Evolutionary conservation across 179 eudicot genomes (phyloP).

Genomic region (Corrigiola litoralis): DNA sequence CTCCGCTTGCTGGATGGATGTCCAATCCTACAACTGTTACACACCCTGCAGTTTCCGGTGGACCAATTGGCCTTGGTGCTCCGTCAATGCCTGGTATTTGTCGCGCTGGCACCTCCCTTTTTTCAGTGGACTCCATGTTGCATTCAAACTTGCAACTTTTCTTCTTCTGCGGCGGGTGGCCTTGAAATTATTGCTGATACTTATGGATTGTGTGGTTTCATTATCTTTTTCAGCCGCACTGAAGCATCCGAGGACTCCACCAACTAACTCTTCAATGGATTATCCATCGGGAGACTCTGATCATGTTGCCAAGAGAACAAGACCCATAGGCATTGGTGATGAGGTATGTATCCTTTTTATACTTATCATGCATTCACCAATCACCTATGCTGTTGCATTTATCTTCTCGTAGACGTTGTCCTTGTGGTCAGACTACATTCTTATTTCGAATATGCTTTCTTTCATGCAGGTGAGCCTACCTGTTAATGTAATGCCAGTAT

Average conservation of each 20-base stretch:
- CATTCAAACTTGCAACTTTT: background rate
- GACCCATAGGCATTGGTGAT: constrained; percentile 63
- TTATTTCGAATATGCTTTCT: background rate
- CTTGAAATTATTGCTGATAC: background rate
- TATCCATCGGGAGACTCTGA: constrained; percentile 79
- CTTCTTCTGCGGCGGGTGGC: no score
- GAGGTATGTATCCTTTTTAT: constrained; percentile 44
- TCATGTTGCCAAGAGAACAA: constrained; percentile 70
- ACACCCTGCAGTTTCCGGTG: constrained; percentile 83
- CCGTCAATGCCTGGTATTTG: constrained; percentile 68
- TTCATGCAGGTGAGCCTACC: constrained; percentile 55
- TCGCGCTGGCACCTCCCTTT: background rate
- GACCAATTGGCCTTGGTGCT: constrained; percentile 73
- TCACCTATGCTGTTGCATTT: background rate
- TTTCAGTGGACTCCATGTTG: background rate
- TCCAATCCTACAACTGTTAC: constrained; percentile 58
- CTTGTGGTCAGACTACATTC: background rate
- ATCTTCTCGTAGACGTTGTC: background rate
- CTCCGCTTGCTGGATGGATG: constrained; percentile 96
- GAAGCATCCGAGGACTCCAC: constrained; percentile 92
- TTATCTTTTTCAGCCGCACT: constrained; percentile 48
- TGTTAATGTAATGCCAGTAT: constrained; percentile 61
- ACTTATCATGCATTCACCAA: background rate
- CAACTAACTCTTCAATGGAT: constrained; percentile 70
- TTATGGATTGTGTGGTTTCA: constrained; percentile 1